Conservation (phyloP, 345 rosid genomes). For the Rhizophora apiculata region DNA sequence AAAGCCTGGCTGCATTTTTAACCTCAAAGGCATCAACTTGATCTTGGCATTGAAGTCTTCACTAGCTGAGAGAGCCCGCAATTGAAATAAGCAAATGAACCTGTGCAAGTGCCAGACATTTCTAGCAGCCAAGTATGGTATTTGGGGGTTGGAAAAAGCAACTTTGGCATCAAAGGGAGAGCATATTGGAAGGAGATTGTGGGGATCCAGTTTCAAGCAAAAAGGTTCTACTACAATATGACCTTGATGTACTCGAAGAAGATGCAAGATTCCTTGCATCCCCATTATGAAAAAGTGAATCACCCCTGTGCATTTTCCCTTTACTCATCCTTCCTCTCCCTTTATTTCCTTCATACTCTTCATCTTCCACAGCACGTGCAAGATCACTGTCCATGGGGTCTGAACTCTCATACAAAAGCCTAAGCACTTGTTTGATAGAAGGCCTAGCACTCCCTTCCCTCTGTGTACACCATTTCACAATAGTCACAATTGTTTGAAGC, state of each 20-base stretch:
- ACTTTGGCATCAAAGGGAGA: conserved; percentile 35
- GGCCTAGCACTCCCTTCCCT: conserved; percentile 76
- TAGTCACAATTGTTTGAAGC: conserved; percentile 56
- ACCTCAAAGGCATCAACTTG: conserved; percentile 2
- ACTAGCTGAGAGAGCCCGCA: conserved; percentile 2
- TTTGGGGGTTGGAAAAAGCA: conserved; percentile 2
- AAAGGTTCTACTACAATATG: conserved; percentile 84
- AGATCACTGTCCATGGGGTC: conserved; percentile 77
- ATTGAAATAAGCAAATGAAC: conserved; percentile 5
- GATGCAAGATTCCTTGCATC: conserved; percentile 75
- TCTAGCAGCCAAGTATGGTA: conserved; percentile 1
- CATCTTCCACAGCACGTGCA: conserved; percentile 58
- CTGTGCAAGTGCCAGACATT: not conserved
- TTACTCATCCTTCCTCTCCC: conserved; percentile 56
- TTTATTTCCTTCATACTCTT: conserved; percentile 55
- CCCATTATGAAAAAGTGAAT: conserved; percentile 46
- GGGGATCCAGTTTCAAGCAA: conserved; percentile 83
- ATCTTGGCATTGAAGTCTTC: conserved; percentile 3
- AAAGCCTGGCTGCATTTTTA: not conserved
- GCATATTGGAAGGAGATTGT: conserved; percentile 58
- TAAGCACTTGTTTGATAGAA: conserved; percentile 79
- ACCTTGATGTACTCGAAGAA: conserved; percentile 88
- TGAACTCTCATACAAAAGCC: conserved; percentile 75
- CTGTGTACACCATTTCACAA: conserved; percentile 90
- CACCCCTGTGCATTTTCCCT: conserved; percentile 53